Conservation (phyloP, 768 basidiomycete genomes). For the Gloeophyllum trabeum region DNA sequence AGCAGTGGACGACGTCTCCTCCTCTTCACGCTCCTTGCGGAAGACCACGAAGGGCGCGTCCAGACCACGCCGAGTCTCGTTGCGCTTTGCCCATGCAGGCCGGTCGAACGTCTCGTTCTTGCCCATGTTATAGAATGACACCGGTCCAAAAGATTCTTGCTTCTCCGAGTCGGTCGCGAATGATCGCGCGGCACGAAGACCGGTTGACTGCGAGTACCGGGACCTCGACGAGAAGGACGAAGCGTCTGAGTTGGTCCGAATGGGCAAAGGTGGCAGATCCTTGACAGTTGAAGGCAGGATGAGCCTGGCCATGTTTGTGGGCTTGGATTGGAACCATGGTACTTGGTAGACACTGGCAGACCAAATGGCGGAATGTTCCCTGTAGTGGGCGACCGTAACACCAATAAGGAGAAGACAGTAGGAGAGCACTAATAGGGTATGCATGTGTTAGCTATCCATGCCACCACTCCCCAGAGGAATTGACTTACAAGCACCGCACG, state of each 20-base stretch:
- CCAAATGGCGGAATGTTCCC: slow-evolving; percentile 39
- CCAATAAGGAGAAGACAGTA: slow-evolving; percentile 48
- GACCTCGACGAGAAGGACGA: not conserved
- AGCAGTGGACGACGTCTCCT: not conserved
- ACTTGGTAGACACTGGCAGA: slow-evolving; percentile 34
- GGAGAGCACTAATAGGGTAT: slow-evolving; percentile 24
- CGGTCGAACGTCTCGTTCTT: slow-evolving; percentile 16
- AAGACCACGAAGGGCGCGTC: slow-evolving; percentile 37
- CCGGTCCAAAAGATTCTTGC: slow-evolving; percentile 10
- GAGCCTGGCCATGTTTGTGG: slow-evolving; percentile 3
- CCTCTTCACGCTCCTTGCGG: slow-evolving; percentile 4
- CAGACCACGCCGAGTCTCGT: slow-evolving; percentile 37
- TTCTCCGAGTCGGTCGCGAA: slow-evolving; percentile 11
- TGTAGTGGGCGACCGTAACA: slow-evolving; percentile 31
- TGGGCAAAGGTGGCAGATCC: slow-evolving; percentile 4
- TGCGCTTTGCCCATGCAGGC: slow-evolving; percentile 39
- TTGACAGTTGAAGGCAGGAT: slow-evolving; percentile 7
- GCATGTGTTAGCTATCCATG: not conserved
- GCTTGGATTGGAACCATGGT: slow-evolving; percentile 39
- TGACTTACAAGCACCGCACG: slow-evolving; percentile 16
- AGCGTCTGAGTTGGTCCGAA: slow-evolving; percentile 3
- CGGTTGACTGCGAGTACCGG: not conserved
- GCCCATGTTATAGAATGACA: slow-evolving; percentile 9
- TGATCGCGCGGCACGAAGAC: slow-evolving; percentile 2
- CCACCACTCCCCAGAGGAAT: not conserved